Evolutionary conservation across 2,329 filamentous ascomycete species (phyloP).

Genomic region (Aspergillus persii): DNA sequence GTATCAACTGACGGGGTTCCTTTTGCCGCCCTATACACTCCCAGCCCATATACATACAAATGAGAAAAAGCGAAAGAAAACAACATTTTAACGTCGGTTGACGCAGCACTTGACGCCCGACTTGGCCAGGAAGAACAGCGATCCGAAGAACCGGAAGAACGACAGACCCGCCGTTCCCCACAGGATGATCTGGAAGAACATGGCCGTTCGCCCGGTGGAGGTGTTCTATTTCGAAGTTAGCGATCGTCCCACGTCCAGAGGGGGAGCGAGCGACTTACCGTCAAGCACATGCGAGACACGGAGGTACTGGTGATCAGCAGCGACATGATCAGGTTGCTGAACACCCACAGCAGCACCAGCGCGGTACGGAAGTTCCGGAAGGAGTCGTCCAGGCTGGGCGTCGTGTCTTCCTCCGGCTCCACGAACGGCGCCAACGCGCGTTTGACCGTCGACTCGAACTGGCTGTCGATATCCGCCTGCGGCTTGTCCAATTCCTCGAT

Average conservation of each 20-base stretch:
- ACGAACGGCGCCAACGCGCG: slow-evolving; percentile 83
- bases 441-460: slow-evolving; percentile 95
- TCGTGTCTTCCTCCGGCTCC: slow-evolving; percentile 74
- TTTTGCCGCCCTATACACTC: not conserved
- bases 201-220: slow-evolving; percentile 71
- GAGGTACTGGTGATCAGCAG: slow-evolving; percentile 75
- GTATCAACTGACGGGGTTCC: not conserved
- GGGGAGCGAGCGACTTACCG: slow-evolving; percentile 58
- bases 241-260: not conserved
- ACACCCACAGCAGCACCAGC: slow-evolving; percentile 91
- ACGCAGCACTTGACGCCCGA: slow-evolving; percentile 92
- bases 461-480: slow-evolving; percentile 95
- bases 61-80: not conserved
- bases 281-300: slow-evolving; percentile 79
- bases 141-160: slow-evolving; percentile 85
- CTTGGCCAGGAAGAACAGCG: slow-evolving; percentile 89
- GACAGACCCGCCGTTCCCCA: slow-evolving; percentile 84
- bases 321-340: slow-evolving; percentile 84
- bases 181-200: slow-evolving; percentile 89
- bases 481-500: slow-evolving; percentile 96
- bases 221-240: slow-evolving; percentile 49
- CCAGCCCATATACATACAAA: not conserved
- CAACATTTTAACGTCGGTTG: slow-evolving; percentile 2
- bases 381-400: slow-evolving; percentile 75
- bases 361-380: slow-evolving; percentile 99